Percentiles rank a stretch among this genome's conserved stretches.
Evolutionary conservation across 2,329 filamentous ascomycete genomes (phyloP).

Genomic region (Trichoderma gracile): DNA sequence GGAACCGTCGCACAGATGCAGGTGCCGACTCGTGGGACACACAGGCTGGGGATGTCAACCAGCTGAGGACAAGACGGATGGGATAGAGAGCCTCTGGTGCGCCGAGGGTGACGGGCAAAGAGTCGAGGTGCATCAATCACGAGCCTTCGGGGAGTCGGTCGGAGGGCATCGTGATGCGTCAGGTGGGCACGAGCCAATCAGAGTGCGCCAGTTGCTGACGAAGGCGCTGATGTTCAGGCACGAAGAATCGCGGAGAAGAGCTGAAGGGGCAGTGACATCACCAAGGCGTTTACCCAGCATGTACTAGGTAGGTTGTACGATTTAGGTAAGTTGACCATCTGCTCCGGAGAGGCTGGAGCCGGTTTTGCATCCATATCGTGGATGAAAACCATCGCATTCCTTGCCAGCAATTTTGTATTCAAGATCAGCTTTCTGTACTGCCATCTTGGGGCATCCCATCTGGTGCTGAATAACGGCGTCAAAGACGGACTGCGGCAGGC

Average conservation of each 20-base stretch:
- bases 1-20: slow-evolving; percentile 8
- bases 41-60: neutral
- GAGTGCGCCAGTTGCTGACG: neutral
- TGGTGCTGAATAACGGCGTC: too few species aligned
- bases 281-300: neutral
- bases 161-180: slow-evolving; percentile 22
- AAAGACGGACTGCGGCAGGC: too few species aligned
- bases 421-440: too few species aligned
- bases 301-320: too few species aligned
- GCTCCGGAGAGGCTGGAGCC: too few species aligned
- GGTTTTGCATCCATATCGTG: too few species aligned
- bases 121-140: slow-evolving; percentile 17
- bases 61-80: neutral
- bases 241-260: slow-evolving; percentile 2
- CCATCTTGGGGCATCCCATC: too few species aligned
- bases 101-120: neutral
- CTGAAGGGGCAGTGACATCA: slow-evolving; percentile 11
- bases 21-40: neutral
- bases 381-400: too few species aligned
- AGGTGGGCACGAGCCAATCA: slow-evolving; percentile 23
- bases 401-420: too few species aligned
- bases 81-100: neutral
- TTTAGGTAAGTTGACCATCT: neutral
- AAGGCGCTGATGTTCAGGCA: slow-evolving; percentile 17
- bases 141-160: neutral